Evolutionary conservation across 2,329 filamentous ascomycete species (phyloP), one percentile per base, ranked within the genome.

Genomic region (Neofusicoccum umdonicola): DNA sequence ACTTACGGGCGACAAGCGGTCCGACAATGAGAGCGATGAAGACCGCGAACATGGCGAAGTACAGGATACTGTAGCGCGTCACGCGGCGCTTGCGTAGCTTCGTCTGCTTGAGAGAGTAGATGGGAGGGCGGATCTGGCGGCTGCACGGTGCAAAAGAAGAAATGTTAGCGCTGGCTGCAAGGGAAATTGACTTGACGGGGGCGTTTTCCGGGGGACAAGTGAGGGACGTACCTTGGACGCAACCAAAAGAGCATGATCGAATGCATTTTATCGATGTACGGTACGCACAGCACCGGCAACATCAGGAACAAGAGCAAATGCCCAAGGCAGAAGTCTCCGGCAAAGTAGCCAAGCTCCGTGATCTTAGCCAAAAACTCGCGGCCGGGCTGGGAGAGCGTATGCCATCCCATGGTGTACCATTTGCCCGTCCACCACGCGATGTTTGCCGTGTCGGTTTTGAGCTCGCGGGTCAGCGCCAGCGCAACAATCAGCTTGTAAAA

Each of bases 341-440:
- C 91, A 76, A 99, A 99, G 87, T 97, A 93, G 74, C 92, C 93
- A 69, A 99, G 83, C 82, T 99, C 95, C 0, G 93, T 97, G 71
- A 98, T 98, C 85, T 99, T 99, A 87, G 93, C 97, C 44, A 99
- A 88, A 81, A 93, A 97, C 80, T 99, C 95, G 83, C 95, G 92
- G 60, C 91, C 95, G 51, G 95, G 95, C 79, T 99, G 95, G 11
- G 95, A 96, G 62, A 99, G 78, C 0, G 94, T 90, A 81, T 98
- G 94, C 93, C 96, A 97, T 68, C 94, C 95, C 90, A 97, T 95
- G 56, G 91, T 92, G 80, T 99, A 99, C 95, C 95, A 99, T 83
- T 98, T 97, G 77, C 95, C 95, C 65, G 92, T 98, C 95, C 95
- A 99, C 89, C 97, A 99, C 66, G 95, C 95, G 75, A 99, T 96